These are phyloP conservation scores for Raphanus raphanistrum DNA, from an alignment of 345 rosid genomes.

Conservation along the genomic window DNA sequence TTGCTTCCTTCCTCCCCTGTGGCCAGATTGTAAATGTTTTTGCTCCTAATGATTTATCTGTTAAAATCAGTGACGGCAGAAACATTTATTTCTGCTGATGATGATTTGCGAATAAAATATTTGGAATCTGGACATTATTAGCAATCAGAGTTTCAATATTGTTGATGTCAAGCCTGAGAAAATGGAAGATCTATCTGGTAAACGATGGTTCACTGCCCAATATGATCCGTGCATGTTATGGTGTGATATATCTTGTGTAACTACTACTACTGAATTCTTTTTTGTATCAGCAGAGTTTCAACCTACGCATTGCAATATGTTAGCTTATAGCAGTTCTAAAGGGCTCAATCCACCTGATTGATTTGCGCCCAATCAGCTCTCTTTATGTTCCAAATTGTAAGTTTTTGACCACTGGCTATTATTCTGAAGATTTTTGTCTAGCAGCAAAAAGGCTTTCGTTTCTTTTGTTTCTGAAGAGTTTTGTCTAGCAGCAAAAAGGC, in stretches of 20 bases:
- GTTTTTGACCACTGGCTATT: constrained; percentile 22
- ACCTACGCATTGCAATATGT: constrained; percentile 49
- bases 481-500: no score
- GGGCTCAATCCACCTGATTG: constrained; percentile 94
- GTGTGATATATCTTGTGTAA: background rate
- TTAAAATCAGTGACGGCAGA: constrained; percentile 68
- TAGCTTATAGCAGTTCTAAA: constrained; percentile 99
- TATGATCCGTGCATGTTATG: constrained; percentile 12
- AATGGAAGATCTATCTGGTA: constrained; percentile 99
- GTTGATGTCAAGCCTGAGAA: constrained; percentile 97
- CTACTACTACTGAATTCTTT: background rate
- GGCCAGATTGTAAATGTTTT: background rate
- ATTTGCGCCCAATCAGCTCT: constrained; percentile 95
- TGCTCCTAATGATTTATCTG: background rate
- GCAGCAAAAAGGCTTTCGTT: constrained; percentile 10
- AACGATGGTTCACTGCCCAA: constrained; percentile 16
- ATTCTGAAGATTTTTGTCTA: background rate
- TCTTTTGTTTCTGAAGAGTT: background rate
- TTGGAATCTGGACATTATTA: constrained; percentile 94
- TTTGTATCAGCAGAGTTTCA: constrained; percentile 93
- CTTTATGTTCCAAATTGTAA: constrained; percentile 92
- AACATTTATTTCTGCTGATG: constrained; percentile 97
- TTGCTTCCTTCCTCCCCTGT: background rate
- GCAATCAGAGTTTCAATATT: constrained; percentile 89
- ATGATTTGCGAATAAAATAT: constrained; percentile 81